Evolutionary conservation across 2,329 filamentous ascomycete species (phyloP).

Genomic region (Arthrobotrys sinensis): DNA sequence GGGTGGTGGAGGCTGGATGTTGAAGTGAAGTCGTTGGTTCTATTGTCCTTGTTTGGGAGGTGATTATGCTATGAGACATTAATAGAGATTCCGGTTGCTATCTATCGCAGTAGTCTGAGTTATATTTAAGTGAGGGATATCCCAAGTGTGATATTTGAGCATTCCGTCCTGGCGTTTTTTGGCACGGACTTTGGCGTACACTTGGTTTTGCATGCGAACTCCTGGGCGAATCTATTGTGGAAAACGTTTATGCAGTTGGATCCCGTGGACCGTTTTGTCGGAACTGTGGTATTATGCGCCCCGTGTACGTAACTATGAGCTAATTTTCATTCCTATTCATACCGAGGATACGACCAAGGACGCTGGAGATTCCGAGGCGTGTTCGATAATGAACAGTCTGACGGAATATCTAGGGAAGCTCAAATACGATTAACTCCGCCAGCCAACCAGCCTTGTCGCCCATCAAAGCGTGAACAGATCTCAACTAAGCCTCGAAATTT

Average conservation of each 20-base stretch:
- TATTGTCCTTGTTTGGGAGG: background rate
- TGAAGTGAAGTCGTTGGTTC: background rate
- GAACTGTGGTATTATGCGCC: background rate
- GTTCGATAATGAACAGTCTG: too few relatives aligned
- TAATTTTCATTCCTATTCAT: background rate
- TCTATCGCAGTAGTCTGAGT: background rate
- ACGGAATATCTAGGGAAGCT: too few relatives aligned
- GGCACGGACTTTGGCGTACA: background rate
- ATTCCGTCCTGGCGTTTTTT: background rate
- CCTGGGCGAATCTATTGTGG: background rate
- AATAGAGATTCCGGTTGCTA: background rate
- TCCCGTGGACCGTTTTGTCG: constrained; percentile 12
- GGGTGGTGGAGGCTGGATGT: background rate
- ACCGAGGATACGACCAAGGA: background rate
- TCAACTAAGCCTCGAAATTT: too few relatives aligned
- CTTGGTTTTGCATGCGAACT: too few relatives aligned
- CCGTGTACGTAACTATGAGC: background rate
- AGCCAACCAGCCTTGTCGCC: too few relatives aligned
- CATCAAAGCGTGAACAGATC: too few relatives aligned
- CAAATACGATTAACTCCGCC: too few relatives aligned
- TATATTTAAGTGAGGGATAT: background rate
- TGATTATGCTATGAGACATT: constrained; percentile 2
- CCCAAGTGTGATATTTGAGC: background rate
- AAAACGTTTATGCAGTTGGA: constrained; percentile 7
- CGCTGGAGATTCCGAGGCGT: background rate